Evolutionary conservation across 345 rosid genomes (phyloP).

Genomic region (Angophora floribunda): DNA sequence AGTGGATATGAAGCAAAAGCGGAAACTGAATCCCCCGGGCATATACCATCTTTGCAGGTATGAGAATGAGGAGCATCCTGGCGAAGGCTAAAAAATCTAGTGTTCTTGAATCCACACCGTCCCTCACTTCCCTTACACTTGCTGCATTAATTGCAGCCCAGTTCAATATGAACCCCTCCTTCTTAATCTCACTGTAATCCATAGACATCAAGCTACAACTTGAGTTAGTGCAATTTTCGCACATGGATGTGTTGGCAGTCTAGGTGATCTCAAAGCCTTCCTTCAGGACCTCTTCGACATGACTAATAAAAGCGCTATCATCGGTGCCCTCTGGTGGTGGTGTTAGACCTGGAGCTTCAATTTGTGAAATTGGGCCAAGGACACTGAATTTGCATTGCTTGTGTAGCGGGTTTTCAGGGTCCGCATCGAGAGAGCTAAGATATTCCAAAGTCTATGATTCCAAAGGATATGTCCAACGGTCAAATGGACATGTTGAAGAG

Average conservation of each 20-base stretch:
- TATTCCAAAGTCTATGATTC: too few species aligned
- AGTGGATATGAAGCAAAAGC: not conserved
- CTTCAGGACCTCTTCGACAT: not conserved
- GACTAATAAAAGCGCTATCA: accelerated
- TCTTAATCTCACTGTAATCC: too few species aligned
- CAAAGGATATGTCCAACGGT: too few species aligned
- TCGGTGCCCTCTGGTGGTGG: accelerated
- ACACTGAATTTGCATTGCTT: not conserved
- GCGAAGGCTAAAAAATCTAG: too few species aligned
- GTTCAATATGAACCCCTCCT: too few species aligned
- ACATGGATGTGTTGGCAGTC: too few species aligned
- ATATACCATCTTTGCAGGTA: constrained; percentile 37
- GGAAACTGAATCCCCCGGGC: too few species aligned
- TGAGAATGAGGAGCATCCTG: not conserved
- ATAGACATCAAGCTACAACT: too few species aligned
- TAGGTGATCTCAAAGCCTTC: not conserved
- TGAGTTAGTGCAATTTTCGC: accelerated
- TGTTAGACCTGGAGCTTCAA: not conserved
- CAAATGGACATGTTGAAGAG: too few species aligned
- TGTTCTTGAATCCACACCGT: constrained; percentile 15
- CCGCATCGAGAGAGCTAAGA: not conserved
- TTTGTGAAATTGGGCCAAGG: not conserved
- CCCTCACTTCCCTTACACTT: too few species aligned
- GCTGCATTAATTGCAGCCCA: constrained; percentile 3
- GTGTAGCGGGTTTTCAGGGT: accelerated